Evolutionary conservation across 2,329 filamentous ascomycete species (phyloP), one percentile per base, ranked within the genome.

Genomic region (Ceratocystis papillata): DNA sequence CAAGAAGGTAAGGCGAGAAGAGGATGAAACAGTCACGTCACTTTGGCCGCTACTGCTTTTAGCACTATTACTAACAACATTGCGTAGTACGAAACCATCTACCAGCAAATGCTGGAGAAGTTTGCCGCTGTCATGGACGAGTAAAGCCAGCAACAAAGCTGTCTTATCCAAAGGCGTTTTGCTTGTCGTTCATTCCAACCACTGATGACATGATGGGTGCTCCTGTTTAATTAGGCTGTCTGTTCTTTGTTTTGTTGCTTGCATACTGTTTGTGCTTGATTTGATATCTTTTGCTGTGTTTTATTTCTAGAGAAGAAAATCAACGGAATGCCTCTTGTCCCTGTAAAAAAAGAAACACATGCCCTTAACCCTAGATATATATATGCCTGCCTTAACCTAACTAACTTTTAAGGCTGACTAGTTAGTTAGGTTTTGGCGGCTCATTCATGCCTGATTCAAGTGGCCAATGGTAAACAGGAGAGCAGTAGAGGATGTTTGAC

Each of bases 101-200:
- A 94, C 72, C 90, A 96, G 79, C 82, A 85, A 72, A 93, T 99
- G 91, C 87, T 88, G 72, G 94, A 99, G 79, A 96, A 96, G 80
- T 99, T 99, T 79, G 94, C 94, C 62, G 87, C 91, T 48, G 93
- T 99, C 68, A 85, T 90, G 75, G 94, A 99, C 77, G 93, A 97
- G 83, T 99, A 91, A 77, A 65, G 50, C 50, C 22, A 22, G 45
- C 45, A 41, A 41, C 37, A 12, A 41, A 41, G 37, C 37, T 12
- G 37, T 41, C 37, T 41, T 41, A 15, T 41, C 10, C 37, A 41
- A 12, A 12, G 37, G 37, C 37, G 37, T 15, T 48, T 48, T n/a
- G 45, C 22, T 48, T 67, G 48, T 61, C 59, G 22, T 55, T 53
- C 2, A 15, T 62, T 57, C 37, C 37, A 41, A 41, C 37, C 30